Percentiles rank a stretch among this genome's conserved stretches.
Conservation (phyloP, 2,329 filamentous ascomycete species). For the Cordyceps pruinosa region DNA sequence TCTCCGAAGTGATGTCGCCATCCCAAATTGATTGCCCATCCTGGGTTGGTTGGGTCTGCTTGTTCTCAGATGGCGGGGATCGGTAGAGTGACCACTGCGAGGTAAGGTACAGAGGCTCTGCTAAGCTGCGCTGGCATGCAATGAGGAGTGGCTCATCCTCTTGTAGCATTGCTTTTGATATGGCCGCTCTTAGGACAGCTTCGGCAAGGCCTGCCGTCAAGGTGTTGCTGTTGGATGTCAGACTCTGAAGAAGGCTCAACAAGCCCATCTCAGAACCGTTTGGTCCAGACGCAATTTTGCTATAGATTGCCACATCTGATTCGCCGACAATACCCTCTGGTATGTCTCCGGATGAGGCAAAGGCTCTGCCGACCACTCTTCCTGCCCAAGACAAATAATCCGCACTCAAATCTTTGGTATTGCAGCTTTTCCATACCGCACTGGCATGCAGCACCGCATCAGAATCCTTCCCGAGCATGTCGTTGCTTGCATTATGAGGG, state of each 20-base stretch:
- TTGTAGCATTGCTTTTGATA: conserved; percentile 44
- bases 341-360: conserved; percentile 66
- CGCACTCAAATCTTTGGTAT: conserved; percentile 53
- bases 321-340: conserved; percentile 54
- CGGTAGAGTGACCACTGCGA: conserved; percentile 52
- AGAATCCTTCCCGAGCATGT: conserved; percentile 63
- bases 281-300: conserved; percentile 38
- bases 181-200: conserved; percentile 48
- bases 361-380: conserved; percentile 75
- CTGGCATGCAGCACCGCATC: conserved; percentile 55
- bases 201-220: conserved; percentile 53
- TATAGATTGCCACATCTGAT: conserved; percentile 46
- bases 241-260: conserved; percentile 52
- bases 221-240: conserved; percentile 53
- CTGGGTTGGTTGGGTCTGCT: background rate
- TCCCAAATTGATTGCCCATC: conserved; percentile 24
- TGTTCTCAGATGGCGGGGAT: conserved; percentile 46
- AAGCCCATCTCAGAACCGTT: conserved; percentile 57
- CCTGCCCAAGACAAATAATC: conserved; percentile 81
- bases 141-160: conserved; percentile 41
- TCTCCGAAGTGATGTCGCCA: conserved; percentile 34
- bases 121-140: conserved; percentile 46
- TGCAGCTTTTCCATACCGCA: conserved; percentile 71
- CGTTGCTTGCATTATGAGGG: conserved; percentile 38
- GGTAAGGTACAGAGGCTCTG: conserved; percentile 43